A percentile compares a stretch with the other conserved stretches of the same genome.
Conservation (phyloP, 2,329 filamentous ascomycete species). For the Delphinella strobiligena region DNA sequence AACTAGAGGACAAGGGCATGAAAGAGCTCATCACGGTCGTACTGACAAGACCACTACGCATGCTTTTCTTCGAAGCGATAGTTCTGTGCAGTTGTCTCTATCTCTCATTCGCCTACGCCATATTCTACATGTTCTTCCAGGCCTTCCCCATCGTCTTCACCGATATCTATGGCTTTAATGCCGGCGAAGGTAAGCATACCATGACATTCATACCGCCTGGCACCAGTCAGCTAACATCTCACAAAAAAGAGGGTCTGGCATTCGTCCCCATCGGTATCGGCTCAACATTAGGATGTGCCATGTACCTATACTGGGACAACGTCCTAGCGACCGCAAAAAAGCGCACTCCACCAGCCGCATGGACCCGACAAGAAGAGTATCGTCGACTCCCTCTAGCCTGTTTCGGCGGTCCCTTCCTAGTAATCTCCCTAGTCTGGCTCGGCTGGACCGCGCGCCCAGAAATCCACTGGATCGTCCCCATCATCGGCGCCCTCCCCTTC, state of each 20-base stretch:
- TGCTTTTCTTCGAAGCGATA: conserved; percentile 63
- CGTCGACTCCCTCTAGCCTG: conserved; percentile 60
- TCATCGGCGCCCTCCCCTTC: conserved; percentile 29
- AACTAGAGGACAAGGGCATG: conserved; percentile 48
- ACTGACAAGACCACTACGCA: conserved; percentile 57
- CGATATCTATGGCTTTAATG: conserved; percentile 49
- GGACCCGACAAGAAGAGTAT: conserved; percentile 53
- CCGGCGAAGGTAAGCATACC: conserved; percentile 50
- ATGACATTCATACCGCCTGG: no score
- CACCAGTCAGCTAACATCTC: no score
- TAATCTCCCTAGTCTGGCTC: conserved; percentile 29
- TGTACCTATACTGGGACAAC: conserved; percentile 56
- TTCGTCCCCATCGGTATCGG: conserved; percentile 60
- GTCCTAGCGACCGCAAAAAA: conserved; percentile 42
- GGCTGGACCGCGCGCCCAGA: conserved; percentile 27
- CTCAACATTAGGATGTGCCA: conserved; percentile 42
- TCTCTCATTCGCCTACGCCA: conserved; percentile 49
- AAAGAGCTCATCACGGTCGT: conserved; percentile 55
- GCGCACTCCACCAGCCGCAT: conserved; percentile 31
- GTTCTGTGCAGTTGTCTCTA: conserved; percentile 61
- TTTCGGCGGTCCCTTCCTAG: conserved; percentile 52
- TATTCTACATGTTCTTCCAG: conserved; percentile 65
- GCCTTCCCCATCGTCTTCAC: conserved; percentile 58
- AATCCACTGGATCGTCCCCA: conserved; percentile 33
- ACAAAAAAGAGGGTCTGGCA: conserved; percentile 48